A percentile compares a stretch with the other conserved stretches of the same genome.
Conservation (phyloP, 2,329 filamentous ascomycete species). For the Septoria linicola region DNA sequence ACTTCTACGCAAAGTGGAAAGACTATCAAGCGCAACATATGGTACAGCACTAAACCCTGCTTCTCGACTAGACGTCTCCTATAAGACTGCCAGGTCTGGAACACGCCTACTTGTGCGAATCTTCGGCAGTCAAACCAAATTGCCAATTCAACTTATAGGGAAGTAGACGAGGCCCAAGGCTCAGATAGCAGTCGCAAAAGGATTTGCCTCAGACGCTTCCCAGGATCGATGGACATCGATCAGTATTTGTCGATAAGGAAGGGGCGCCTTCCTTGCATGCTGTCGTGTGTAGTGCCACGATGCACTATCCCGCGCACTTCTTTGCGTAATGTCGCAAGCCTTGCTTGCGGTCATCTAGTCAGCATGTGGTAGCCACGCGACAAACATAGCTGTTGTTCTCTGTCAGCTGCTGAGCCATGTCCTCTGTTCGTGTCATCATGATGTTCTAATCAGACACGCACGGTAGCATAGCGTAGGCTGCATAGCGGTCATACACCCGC, state of each 20-base stretch:
- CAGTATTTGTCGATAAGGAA: too few species aligned
- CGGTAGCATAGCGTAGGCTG: too few species aligned
- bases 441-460: background rate
- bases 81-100: background rate
- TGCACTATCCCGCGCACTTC: background rate
- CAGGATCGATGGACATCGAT: background rate
- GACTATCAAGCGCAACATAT: background rate
- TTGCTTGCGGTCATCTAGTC: slow-evolving; percentile 5
- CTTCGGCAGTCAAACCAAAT: slow-evolving; percentile 3
- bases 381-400: slow-evolving; percentile 4
- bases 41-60: background rate
- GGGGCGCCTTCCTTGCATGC: background rate
- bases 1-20: too few species aligned
- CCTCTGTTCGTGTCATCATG: slow-evolving; percentile 8
- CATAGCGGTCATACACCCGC: slow-evolving; percentile 1
- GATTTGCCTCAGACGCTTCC: background rate
- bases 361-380: slow-evolving; percentile 2
- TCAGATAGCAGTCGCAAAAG: background rate
- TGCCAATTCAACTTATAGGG: slow-evolving; percentile 9
- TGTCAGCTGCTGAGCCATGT: background rate
- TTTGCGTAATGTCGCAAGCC: background rate
- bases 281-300: background rate
- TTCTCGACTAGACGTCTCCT: background rate
- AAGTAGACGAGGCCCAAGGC: background rate
- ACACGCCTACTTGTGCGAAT: background rate